Conservation (phyloP, 169 alveolate genomes). For the Plasmodium vinckei region DNA sequence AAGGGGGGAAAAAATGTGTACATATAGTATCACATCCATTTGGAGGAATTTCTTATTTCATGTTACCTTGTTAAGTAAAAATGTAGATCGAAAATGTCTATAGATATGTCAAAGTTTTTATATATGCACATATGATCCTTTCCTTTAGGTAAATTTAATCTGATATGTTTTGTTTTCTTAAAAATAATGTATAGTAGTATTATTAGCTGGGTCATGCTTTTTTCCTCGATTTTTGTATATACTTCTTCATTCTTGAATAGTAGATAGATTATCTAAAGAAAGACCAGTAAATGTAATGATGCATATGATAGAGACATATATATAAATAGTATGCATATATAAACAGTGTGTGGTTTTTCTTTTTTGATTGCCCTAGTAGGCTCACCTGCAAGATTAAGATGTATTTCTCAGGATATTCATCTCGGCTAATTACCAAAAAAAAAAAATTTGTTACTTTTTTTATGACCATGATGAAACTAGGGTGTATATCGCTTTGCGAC, state of each 20-base stretch:
- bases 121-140: conserved; percentile 47
- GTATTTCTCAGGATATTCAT: conserved; percentile 23
- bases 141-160: conserved; percentile 2
- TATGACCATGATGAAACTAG: not conserved
- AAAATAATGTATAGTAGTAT: conserved; percentile 42
- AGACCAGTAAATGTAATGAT: not conserved
- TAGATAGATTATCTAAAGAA: conserved; percentile 26
- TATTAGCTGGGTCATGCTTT: conserved; percentile 15
- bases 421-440: conserved; percentile 21
- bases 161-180: conserved; percentile 30
- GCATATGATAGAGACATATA: too few relatives aligned
- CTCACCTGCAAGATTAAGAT: conserved; percentile 50
- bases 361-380: too few relatives aligned
- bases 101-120: conserved; percentile 27
- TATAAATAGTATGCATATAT: too few relatives aligned
- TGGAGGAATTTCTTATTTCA: not conserved
- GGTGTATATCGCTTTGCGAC: conserved; percentile 10
- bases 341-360: too few relatives aligned
- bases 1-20: not conserved
- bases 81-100: conserved; percentile 34
- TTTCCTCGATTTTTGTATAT: conserved; percentile 12
- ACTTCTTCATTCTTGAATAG: conserved; percentile 17
- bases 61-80: conserved; percentile 47
- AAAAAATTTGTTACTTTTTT: conserved; percentile 15
- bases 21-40: not conserved